Evolutionary conservation across 192 early-diverging fungal species (phyloP).

Genomic region (Podila verticillata): DNA sequence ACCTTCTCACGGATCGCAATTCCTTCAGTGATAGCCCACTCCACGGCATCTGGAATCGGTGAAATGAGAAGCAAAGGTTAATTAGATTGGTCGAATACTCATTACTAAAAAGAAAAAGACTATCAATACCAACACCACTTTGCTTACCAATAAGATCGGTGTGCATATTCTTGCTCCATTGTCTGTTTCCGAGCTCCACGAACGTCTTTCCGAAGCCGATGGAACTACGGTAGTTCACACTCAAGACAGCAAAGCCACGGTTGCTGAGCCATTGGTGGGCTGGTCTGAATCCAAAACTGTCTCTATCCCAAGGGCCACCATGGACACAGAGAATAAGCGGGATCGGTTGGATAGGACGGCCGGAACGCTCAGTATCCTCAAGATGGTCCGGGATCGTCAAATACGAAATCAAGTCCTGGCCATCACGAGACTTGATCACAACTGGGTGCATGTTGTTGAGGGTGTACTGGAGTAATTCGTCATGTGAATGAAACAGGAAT

Average conservation of each 20-base stretch:
- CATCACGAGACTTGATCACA: slow-evolving; percentile 49
- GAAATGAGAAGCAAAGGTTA: neutral
- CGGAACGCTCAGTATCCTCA: slow-evolving; percentile 19
- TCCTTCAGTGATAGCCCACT: slow-evolving; percentile 42
- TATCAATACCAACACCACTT: neutral
- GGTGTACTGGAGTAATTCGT: slow-evolving; percentile 15
- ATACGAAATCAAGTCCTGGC: slow-evolving; percentile 34
- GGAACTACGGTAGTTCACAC: slow-evolving; percentile 50
- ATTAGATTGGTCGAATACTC: neutral
- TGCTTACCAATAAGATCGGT: slow-evolving; percentile 42
- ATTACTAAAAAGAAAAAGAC: neutral
- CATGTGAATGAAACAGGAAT: slow-evolving; percentile 9
- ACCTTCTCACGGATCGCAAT: slow-evolving; percentile 50
- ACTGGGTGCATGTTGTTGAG: slow-evolving; percentile 37
- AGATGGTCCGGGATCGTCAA: slow-evolving; percentile 29
- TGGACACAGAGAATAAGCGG: slow-evolving; percentile 48
- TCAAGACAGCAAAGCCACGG: slow-evolving; percentile 52
- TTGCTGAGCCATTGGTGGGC: slow-evolving; percentile 47
- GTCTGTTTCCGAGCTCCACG: slow-evolving; percentile 20
- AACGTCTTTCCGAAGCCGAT: slow-evolving; percentile 47
- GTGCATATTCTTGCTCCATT: slow-evolving; percentile 54
- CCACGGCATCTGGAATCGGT: slow-evolving; percentile 25
- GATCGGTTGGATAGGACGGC: slow-evolving; percentile 15
- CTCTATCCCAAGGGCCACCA: slow-evolving; percentile 52
- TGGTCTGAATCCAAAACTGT: slow-evolving; percentile 32